Evolutionary conservation across 495 filamentous ascomycete species (phyloP).

Genomic region (Mytilinidion resinicola): DNA sequence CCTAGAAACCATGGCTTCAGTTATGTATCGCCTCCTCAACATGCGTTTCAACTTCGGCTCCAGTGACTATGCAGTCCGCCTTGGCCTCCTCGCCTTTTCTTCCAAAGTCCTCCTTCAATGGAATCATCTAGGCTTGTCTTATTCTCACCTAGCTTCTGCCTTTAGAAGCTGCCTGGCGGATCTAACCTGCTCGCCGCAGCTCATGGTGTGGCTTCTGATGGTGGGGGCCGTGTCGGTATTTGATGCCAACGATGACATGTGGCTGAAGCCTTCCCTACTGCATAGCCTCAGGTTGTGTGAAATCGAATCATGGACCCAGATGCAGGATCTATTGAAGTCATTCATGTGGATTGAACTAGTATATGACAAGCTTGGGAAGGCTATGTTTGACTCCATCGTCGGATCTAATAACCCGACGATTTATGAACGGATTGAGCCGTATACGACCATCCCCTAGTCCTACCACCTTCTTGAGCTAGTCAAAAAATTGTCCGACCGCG

Average conservation of each 20-base stretch:
- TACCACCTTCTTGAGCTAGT: too few species aligned
- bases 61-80: constrained; percentile 35
- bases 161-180: constrained; percentile 9
- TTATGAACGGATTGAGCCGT: too few species aligned
- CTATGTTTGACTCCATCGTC: background rate
- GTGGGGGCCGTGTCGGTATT: constrained; percentile 36
- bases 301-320: constrained; percentile 25
- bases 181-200: background rate
- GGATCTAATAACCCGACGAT: background rate
- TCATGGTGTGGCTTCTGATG: constrained; percentile 38
- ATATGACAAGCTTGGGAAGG: constrained; percentile 27
- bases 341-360: constrained; percentile 37
- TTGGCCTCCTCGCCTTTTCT: constrained; percentile 39
- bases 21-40: constrained; percentile 41
- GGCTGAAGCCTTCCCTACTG: constrained; percentile 29
- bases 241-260: constrained; percentile 24
- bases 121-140: constrained; percentile 13
- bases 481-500: too few species aligned
- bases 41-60: constrained; percentile 29
- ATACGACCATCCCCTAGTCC: too few species aligned
- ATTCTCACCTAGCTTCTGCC: constrained; percentile 26
- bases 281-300: constrained; percentile 15
- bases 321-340: constrained; percentile 27
- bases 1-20: constrained; percentile 37
- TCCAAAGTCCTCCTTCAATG: constrained; percentile 40